A percentile compares a stretch with the other conserved stretches of the same genome.
Evolutionary conservation across 202 grass and related monocot genomes (phyloP).

Genomic region (Cymbopogon flexuosus): DNA sequence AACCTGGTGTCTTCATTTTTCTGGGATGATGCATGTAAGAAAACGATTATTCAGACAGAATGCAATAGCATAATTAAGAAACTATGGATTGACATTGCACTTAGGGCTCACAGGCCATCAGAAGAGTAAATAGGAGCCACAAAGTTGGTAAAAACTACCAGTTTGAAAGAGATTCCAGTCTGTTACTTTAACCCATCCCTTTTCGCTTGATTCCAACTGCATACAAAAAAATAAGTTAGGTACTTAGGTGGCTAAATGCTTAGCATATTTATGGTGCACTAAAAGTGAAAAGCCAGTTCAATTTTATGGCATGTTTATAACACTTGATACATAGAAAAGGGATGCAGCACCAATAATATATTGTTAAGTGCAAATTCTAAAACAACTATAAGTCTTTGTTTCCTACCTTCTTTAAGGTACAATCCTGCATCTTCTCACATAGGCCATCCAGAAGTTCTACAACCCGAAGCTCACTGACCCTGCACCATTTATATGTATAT

Average conservation of each 20-base stretch:
- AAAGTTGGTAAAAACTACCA: slow-evolving; percentile 35
- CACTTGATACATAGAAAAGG: not conserved
- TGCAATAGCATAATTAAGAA: slow-evolving; percentile 4
- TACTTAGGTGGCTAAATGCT: slow-evolving; percentile 34
- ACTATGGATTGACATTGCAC: not conserved
- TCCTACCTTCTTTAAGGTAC: slow-evolving; percentile 69
- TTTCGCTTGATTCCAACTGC: slow-evolving; percentile 69
- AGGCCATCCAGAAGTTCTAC: slow-evolving; percentile 92
- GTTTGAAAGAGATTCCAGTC: slow-evolving; percentile 64
- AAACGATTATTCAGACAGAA: not conserved
- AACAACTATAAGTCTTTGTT: not conserved
- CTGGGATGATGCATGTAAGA: not conserved
- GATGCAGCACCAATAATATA: not conserved
- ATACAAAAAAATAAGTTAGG: not conserved
- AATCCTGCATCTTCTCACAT: slow-evolving; percentile 95
- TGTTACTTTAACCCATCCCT: slow-evolving; percentile 75
- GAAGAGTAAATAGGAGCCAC: slow-evolving; percentile 9
- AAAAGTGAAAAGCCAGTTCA: not conserved
- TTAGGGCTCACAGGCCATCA: not conserved
- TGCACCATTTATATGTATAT: slow-evolving; percentile 31
- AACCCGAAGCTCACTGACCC: slow-evolving; percentile 86
- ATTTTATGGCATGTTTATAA: not conserved
- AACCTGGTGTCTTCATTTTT: not conserved
- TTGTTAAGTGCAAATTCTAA: not conserved
- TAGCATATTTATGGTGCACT: not conserved